Percentiles rank a stretch among this genome's conserved stretches.
phyloP scores from a whole-genome alignment of 1,284 basidiomycete species.

The Blastosporella zonata region DNA sequence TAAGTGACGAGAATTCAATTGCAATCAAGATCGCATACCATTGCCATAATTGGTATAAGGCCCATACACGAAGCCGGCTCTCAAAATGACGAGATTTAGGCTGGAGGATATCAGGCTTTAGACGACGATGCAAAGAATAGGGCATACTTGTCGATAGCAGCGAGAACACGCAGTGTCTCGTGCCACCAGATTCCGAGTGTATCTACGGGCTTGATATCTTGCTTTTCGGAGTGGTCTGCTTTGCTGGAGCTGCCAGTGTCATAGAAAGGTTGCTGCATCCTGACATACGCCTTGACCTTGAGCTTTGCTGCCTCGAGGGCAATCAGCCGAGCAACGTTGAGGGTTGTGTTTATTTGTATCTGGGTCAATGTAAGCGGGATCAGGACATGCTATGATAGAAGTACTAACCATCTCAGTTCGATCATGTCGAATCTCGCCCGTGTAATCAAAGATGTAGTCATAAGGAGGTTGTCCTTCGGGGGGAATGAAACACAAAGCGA shows the following conservation, averaged over 20 bases:
- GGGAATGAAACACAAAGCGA: conserved; percentile 66
- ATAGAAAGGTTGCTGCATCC: conserved; percentile 82
- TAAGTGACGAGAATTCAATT: conserved; percentile 18
- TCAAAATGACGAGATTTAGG: conserved; percentile 78
- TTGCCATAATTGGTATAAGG: conserved; percentile 71
- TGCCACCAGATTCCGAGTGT: conserved; percentile 88
- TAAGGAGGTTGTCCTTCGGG: conserved; percentile 62
- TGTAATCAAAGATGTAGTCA: conserved; percentile 77
- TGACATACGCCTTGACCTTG: conserved; percentile 74
- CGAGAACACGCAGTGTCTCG: conserved; percentile 76
- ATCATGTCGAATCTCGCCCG: conserved; percentile 78
- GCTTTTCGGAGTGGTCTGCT: conserved; percentile 66
- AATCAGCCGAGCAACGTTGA: conserved; percentile 66
- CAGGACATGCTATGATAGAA: conserved; percentile 5
- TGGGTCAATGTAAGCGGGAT: conserved; percentile 26
- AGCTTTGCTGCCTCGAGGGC: conserved; percentile 66
- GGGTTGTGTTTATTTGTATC: conserved; percentile 80
- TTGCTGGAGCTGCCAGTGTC: conserved; percentile 61
- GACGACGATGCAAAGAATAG: conserved; percentile 3
- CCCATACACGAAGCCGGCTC: conserved; percentile 71
- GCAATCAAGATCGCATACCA: conserved; percentile 37
- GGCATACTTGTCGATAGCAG: conserved; percentile 66
- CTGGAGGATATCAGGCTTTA: conserved; percentile 33
- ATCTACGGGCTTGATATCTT: conserved; percentile 72
- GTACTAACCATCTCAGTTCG: conserved; percentile 67